A percentile compares a stretch with the other conserved stretches of the same genome.
Evolutionary conservation across 306 rosid species (phyloP).

Genomic region (Acacia crassicarpa): DNA sequence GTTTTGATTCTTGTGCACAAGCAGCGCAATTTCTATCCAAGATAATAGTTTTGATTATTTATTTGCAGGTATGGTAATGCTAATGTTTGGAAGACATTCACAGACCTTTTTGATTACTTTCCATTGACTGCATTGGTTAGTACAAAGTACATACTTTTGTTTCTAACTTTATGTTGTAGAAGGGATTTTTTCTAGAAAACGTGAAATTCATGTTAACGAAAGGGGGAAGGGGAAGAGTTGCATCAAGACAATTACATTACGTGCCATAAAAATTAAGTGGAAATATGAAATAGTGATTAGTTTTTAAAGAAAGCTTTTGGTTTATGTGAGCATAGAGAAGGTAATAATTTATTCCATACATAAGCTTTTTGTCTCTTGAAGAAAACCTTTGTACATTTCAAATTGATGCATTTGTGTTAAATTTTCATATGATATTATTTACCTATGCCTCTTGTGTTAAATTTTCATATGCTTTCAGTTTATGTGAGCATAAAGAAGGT

Average conservation of each 20-base stretch:
- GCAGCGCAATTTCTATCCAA: conserved; percentile 15
- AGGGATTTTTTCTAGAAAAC: neutral
- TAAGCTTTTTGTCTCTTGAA: neutral
- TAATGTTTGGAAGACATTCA: conserved; percentile 95
- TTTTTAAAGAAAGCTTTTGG: neutral
- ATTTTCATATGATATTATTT: neutral
- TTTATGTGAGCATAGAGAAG: conserved; percentile 4
- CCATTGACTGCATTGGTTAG: conserved; percentile 99
- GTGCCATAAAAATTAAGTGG: conserved; percentile 4
- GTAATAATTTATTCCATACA: conserved; percentile 11
- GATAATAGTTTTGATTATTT: conserved; percentile 22
- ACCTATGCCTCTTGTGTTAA: neutral
- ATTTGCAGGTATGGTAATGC: conserved; percentile 91
- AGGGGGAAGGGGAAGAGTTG: neutral
- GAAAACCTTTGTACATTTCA: neutral
- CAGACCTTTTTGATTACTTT: conserved; percentile 95
- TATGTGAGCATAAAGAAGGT: no score
- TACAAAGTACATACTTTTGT: conserved; percentile 19
- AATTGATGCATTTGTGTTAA: neutral
- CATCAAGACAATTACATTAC: conserved; percentile 13
- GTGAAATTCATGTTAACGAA: conserved; percentile 14
- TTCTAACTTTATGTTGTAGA: neutral
- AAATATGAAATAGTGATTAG: neutral
- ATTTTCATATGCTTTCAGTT: neutral
- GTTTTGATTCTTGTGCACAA: conserved; percentile 19